phyloP scores from a whole-genome alignment of 1,284 basidiomycete species.

The Xerocomus amazonicus region DNA sequence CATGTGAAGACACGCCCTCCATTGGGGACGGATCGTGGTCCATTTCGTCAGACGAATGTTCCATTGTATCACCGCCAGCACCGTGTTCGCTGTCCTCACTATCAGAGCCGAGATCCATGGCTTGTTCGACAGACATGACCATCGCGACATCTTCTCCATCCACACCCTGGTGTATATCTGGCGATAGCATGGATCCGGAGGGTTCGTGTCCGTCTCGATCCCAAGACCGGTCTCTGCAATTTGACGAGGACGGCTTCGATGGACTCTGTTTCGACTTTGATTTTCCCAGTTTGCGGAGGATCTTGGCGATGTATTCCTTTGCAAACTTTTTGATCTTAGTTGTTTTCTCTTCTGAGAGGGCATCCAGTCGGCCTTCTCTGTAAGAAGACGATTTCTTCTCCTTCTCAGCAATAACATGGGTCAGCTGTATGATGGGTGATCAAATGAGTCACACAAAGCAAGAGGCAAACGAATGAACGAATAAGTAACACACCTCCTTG shows the following conservation, averaged over 20 bases:
- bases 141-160: conserved; percentile 32
- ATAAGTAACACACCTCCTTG: conserved; percentile 68
- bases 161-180: conserved; percentile 20
- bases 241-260: conserved; percentile 15
- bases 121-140: conserved; percentile 49
- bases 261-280: conserved; percentile 29
- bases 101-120: conserved; percentile 47
- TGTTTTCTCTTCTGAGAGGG: conserved; percentile 82
- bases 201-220: conserved; percentile 20
- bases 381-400: conserved; percentile 90
- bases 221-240: conserved; percentile 5
- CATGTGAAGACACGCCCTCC: conserved; percentile 29
- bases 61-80: conserved; percentile 28
- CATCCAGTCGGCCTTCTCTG: conserved; percentile 64
- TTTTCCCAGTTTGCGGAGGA: conserved; percentile 63
- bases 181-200: conserved; percentile 23
- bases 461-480: conserved; percentile 1
- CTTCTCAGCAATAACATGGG: conserved; percentile 81
- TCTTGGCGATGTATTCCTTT: conserved; percentile 80
- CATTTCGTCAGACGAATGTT: conserved; percentile 29
- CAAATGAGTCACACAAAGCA: background rate
- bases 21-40: conserved; percentile 32
- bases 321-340: conserved; percentile 91
- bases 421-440: conserved; percentile 47
- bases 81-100: conserved; percentile 35